These are phyloP conservation scores for Millerozyma acaciae DNA, from an alignment of 805 yeast genomes.

Conservation along the genomic window DNA sequence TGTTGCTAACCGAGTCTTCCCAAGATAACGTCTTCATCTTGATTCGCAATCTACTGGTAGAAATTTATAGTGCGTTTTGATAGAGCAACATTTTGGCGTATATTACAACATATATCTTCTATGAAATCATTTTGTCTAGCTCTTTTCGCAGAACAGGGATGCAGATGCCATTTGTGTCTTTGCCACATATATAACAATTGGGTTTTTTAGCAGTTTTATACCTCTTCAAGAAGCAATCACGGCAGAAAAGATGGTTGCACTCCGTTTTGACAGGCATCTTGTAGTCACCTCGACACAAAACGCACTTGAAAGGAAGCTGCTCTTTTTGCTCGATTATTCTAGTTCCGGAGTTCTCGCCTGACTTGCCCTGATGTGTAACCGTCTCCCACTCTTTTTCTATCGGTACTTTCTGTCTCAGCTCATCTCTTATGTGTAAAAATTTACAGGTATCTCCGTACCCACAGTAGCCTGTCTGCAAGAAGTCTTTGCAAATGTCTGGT, in stretches of 20 bases:
- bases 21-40: constrained; percentile 59
- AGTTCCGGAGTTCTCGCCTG: constrained; percentile 3
- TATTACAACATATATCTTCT: background rate
- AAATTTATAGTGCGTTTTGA: too few species aligned
- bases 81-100: too few species aligned
- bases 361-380: constrained; percentile 14
- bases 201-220: constrained; percentile 34
- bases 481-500: constrained; percentile 93
- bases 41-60: too few species aligned
- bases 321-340: constrained; percentile 1
- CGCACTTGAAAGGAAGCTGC: constrained; percentile 55
- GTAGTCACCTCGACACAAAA: constrained; percentile 55
- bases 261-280: constrained; percentile 52
- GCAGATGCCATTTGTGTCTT: constrained; percentile 58
- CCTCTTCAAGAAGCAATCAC: constrained; percentile 50
- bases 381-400: constrained; percentile 67
- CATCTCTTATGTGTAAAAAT: constrained; percentile 87
- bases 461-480: constrained; percentile 85
- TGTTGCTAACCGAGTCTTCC: too few species aligned
- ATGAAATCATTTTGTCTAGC: constrained; percentile 10
- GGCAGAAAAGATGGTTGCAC: constrained; percentile 66
- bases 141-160: constrained; percentile 46
- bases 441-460: constrained; percentile 98
- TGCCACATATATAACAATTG: constrained; percentile 56
- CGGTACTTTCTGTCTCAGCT: constrained; percentile 67